These are phyloP conservation scores for Nannochloropsis salina DNA, from an alignment of 108 stramenopile species.

Conservation along the genomic window DNA sequence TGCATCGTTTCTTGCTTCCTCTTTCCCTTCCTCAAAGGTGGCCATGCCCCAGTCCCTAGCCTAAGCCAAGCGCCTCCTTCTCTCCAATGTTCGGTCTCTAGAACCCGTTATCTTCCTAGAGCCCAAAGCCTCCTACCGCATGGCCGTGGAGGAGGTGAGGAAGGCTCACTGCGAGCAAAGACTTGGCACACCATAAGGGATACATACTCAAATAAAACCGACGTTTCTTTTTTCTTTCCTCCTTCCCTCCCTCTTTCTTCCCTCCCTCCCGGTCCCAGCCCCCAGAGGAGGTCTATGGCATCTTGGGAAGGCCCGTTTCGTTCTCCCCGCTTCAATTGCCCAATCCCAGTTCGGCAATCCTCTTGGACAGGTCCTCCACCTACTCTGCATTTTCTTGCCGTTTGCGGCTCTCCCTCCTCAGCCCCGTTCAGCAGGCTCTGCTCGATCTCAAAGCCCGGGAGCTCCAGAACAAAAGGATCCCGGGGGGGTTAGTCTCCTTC, in stretches of 20 bases:
- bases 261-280: conserved; percentile 37
- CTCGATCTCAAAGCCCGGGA: conserved; percentile 5
- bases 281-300: conserved; percentile 81
- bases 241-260: neutral
- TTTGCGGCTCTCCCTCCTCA: neutral
- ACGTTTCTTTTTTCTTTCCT: neutral
- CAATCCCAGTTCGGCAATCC: neutral
- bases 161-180: neutral
- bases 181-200: neutral
- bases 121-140: conserved; percentile 92
- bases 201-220: neutral
- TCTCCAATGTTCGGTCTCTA: conserved; percentile 74
- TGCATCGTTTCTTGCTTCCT: neutral
- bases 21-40: conserved; percentile 46
- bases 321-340: neutral
- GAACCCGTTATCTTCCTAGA: conserved; percentile 95
- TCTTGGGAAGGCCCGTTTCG: conserved; percentile 64
- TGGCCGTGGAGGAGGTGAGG: conserved; percentile 76
- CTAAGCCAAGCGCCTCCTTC: conserved; percentile 84
- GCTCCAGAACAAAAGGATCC: neutral
- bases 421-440: neutral
- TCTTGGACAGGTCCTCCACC: conserved; percentile 29
- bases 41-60: conserved; percentile 87
- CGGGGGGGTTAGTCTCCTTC: neutral
- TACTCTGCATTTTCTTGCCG: neutral